These are phyloP conservation scores for Asterella californica DNA, from an alignment of 225 moss, liverwort and hornwort species.

Conservation along the genomic window DNA sequence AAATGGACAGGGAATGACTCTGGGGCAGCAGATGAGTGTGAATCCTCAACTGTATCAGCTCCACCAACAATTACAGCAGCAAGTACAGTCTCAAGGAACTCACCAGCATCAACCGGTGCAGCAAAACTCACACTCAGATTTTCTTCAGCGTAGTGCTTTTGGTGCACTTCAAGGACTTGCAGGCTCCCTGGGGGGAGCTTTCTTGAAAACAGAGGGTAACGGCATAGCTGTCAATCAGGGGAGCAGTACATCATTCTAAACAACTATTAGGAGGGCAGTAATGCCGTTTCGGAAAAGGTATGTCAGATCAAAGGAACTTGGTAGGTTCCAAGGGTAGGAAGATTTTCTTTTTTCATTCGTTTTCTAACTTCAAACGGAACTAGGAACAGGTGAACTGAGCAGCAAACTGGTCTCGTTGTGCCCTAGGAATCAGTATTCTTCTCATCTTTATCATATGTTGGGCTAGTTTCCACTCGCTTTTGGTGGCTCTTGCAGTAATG, in stretches of 20 bases:
- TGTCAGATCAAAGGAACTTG: background rate
- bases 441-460: background rate
- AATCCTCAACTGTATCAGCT: conserved; percentile 55
- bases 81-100: conserved; percentile 48
- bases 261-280: conserved; percentile 8
- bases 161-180: conserved; percentile 39
- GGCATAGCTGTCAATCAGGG: conserved; percentile 45
- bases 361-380: background rate
- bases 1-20: conserved; percentile 54
- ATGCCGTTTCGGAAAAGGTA: conserved; percentile 8
- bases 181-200: conserved; percentile 27
- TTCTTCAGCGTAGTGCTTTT: conserved; percentile 65
- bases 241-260: conserved; percentile 47
- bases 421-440: background rate
- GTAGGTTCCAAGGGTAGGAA: background rate
- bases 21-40: conserved; percentile 44
- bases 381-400: conserved; percentile 6
- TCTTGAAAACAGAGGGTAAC: conserved; percentile 57
- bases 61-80: conserved; percentile 71
- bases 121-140: conserved; percentile 60
- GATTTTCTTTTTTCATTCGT: background rate
- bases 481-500: background rate
- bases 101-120: conserved; percentile 58
- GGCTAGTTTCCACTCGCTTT: background rate
- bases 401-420: background rate